These are phyloP conservation scores for Sarcodon aspratus DNA, from an alignment of 768 basidiomycete genomes.

Conservation along the genomic window DNA sequence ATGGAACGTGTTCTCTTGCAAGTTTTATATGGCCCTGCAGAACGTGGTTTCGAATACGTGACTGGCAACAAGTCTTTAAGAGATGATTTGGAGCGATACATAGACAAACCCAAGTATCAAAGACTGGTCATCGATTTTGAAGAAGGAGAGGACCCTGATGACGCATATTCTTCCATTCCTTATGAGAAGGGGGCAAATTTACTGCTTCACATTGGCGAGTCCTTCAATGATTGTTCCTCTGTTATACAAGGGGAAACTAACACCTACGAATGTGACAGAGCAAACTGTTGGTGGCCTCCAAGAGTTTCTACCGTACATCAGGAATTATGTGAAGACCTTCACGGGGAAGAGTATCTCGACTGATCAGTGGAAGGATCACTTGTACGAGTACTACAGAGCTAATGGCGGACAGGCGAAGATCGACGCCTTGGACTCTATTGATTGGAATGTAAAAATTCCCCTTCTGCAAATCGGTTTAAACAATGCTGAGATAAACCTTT, in stretches of 20 bases:
- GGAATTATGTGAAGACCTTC: constrained; percentile 74
- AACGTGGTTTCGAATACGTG: constrained; percentile 71
- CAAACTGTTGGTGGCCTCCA: constrained; percentile 71
- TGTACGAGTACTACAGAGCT: constrained; percentile 57
- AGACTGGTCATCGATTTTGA: constrained; percentile 69
- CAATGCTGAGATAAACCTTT: background rate
- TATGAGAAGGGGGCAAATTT: constrained; percentile 91
- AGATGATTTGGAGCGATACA: constrained; percentile 58
- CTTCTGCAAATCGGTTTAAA: background rate
- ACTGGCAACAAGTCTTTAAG: constrained; percentile 62
- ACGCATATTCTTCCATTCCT: constrained; percentile 63
- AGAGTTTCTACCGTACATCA: constrained; percentile 75
- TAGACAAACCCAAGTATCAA: constrained; percentile 60
- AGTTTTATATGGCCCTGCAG: constrained; percentile 57
- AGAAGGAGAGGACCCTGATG: constrained; percentile 66
- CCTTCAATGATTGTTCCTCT: background rate
- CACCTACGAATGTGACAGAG: constrained; percentile 28
- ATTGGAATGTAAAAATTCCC: constrained; percentile 57
- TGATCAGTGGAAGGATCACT: constrained; percentile 70
- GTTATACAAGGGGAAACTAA: background rate
- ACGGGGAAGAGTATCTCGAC: constrained; percentile 79
- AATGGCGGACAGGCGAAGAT: constrained; percentile 51
- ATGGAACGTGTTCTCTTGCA: constrained; percentile 74
- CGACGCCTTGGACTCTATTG: constrained; percentile 52
- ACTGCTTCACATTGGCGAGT: constrained; percentile 67